These are phyloP conservation scores for Amniculicola lignicola DNA, from an alignment of 495 filamentous ascomycete genomes.

Conservation along the genomic window DNA sequence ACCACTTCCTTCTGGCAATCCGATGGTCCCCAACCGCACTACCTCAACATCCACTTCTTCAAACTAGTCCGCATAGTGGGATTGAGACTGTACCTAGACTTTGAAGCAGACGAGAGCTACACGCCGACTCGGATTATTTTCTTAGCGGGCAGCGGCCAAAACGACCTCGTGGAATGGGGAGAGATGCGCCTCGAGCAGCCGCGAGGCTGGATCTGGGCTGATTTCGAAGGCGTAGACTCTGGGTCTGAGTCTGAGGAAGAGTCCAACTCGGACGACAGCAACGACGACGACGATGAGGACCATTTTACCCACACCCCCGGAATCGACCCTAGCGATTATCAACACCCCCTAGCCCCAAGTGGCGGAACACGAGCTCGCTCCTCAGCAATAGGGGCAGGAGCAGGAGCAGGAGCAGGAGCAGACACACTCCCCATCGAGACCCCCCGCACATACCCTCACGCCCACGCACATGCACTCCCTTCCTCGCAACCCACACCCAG, in stretches of 20 bases:
- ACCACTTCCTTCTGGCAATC: slow-evolving; percentile 91
- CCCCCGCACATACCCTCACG: neutral
- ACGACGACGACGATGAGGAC: slow-evolving; percentile 29
- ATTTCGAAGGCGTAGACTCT: slow-evolving; percentile 60
- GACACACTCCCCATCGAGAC: neutral
- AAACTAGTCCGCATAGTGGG: slow-evolving; percentile 81
- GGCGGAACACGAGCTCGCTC: too few relatives aligned
- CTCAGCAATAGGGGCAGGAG: too few relatives aligned
- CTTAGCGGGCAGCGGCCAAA: slow-evolving; percentile 77
- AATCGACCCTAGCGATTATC: slow-evolving; percentile 35
- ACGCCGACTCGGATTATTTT: slow-evolving; percentile 92
- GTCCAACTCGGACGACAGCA: slow-evolving; percentile 25
- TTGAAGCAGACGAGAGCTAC: slow-evolving; percentile 87
- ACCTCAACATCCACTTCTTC: slow-evolving; percentile 92
- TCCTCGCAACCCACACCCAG: neutral
- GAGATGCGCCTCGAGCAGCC: slow-evolving; percentile 76
- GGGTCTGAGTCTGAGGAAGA: too few relatives aligned
- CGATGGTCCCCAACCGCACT: slow-evolving; percentile 92
- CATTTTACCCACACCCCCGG: slow-evolving; percentile 7
- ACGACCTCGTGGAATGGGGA: slow-evolving; percentile 80
- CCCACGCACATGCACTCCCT: neutral
- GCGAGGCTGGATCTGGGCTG: slow-evolving; percentile 84
- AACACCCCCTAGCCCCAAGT: slow-evolving; percentile 24
- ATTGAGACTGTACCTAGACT: slow-evolving; percentile 86
- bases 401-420: neutral